These are phyloP conservation scores for Trametes versicolor DNA, from an alignment of 1,284 basidiomycete species.

Conservation along the genomic window DNA sequence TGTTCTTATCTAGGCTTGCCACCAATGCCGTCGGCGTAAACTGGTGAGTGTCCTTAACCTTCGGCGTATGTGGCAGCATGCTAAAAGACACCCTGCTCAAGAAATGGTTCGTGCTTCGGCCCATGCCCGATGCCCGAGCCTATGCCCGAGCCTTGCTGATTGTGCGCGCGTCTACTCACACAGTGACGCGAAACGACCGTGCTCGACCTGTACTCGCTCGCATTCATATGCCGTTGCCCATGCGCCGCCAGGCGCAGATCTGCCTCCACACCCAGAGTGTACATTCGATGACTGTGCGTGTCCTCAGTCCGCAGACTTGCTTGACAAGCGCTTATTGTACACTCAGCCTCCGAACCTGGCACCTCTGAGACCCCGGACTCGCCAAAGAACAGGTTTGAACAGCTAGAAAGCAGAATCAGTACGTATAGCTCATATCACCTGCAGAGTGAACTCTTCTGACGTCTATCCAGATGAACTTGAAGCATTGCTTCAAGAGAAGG, in stretches of 20 bases:
- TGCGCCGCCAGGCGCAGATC: conserved; percentile 59
- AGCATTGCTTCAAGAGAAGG: conserved; percentile 52
- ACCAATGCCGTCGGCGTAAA: conserved; percentile 76
- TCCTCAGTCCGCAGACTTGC: too few relatives aligned
- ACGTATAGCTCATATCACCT: conserved; percentile 35
- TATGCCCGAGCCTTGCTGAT: conserved; percentile 38
- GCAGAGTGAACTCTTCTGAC: too few relatives aligned
- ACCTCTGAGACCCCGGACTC: conserved; percentile 51
- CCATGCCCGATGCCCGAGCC: conserved; percentile 17
- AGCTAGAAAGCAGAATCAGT: conserved; percentile 74
- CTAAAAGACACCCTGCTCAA: conserved; percentile 26
- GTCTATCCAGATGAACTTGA: conserved; percentile 67
- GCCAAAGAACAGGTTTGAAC: conserved; percentile 67
- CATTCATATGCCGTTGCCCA: conserved; percentile 70
- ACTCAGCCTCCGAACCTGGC: conserved; percentile 50
- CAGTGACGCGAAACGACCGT: conserved; percentile 63
- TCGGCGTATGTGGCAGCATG: neutral
- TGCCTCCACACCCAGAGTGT: conserved; percentile 67
- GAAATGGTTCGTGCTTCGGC: conserved; percentile 44
- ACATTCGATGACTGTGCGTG: conserved; percentile 70
- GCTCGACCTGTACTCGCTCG: conserved; percentile 73
- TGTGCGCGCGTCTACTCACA: conserved; percentile 19
- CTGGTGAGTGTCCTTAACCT: conserved; percentile 58
- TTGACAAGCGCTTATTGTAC: conserved; percentile 3
- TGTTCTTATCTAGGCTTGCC: conserved; percentile 43